These are phyloP conservation scores for Teratosphaeria destructans DNA, from an alignment of 2,329 filamentous ascomycete genomes.

Conservation along the genomic window DNA sequence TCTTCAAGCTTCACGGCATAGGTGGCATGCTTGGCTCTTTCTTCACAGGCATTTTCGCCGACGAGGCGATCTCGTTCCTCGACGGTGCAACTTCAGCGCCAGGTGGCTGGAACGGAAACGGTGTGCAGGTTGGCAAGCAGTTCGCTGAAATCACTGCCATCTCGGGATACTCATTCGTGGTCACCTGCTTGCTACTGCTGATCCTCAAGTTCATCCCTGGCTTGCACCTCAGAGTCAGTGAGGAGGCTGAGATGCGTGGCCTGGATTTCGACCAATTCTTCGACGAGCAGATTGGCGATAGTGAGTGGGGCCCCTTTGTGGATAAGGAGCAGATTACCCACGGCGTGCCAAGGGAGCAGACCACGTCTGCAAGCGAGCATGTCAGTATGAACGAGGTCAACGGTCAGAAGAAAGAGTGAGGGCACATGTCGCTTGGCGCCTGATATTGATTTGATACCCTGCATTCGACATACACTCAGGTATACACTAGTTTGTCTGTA, in stretches of 20 bases:
- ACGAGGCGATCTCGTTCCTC: conserved; percentile 36
- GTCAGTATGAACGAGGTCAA: neutral
- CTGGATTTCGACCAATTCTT: conserved; percentile 46
- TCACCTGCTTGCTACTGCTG: conserved; percentile 42
- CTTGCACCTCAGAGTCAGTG: conserved; percentile 44
- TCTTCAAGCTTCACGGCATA: conserved; percentile 50
- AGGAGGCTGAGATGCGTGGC: conserved; percentile 46
- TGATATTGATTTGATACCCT: neutral
- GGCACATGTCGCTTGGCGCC: neutral
- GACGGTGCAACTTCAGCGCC: conserved; percentile 41
- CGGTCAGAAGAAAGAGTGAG: neutral
- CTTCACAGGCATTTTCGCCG: conserved; percentile 48
- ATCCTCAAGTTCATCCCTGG: conserved; percentile 45
- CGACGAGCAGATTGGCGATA: conserved; percentile 43
- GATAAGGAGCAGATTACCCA: conserved; percentile 2
- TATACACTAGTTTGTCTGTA: neutral
- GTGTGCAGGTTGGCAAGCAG: conserved; percentile 46
- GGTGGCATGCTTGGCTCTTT: conserved; percentile 50
- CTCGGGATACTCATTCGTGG: conserved; percentile 42
- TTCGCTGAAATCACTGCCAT: conserved; percentile 47
- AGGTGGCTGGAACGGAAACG: conserved; percentile 45
- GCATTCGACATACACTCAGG: neutral
- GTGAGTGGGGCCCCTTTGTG: conserved; percentile 11
- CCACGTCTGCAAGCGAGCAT: neutral
- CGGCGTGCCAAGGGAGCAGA: conserved; percentile 1